phyloP scores from a whole-genome alignment of 2,329 filamentous ascomycete species.

The Pseudocercospora eumusae region DNA sequence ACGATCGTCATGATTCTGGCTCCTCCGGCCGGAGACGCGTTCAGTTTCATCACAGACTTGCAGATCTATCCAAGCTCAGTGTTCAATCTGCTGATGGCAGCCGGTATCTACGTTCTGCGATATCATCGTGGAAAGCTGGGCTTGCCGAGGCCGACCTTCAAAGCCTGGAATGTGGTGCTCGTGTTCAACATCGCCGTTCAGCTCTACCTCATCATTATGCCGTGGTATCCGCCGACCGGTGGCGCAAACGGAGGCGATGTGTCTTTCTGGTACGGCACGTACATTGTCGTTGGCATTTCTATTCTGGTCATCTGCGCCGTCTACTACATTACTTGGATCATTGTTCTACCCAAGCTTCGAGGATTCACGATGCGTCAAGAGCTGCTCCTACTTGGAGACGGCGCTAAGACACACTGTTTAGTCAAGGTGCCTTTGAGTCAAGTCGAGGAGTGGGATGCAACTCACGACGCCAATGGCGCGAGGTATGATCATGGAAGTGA shows the following conservation, averaged over 20 bases:
- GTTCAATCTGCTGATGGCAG: conserved; percentile 59
- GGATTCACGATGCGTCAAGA: conserved; percentile 60
- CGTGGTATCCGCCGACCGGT: conserved; percentile 67
- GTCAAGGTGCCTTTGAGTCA: conserved; percentile 57
- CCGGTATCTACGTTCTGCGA: conserved; percentile 62
- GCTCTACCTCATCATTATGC: conserved; percentile 66
- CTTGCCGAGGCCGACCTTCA: conserved; percentile 55
- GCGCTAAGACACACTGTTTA: conserved; percentile 52
- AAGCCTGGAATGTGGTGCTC: conserved; percentile 60
- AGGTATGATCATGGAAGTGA: conserved; percentile 6
- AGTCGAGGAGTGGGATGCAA: conserved; percentile 58
- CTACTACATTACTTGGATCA: conserved; percentile 63
- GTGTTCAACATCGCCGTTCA: conserved; percentile 62
- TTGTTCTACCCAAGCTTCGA: conserved; percentile 55
- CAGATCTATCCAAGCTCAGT: conserved; percentile 59
- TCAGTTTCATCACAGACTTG: conserved; percentile 57
- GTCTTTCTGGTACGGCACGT: conserved; percentile 73
- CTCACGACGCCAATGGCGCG: conserved; percentile 53
- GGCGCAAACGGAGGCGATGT: conserved; percentile 65
- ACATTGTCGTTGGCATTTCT: conserved; percentile 64
- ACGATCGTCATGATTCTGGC: conserved; percentile 63
- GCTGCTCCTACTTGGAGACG: conserved; percentile 54
- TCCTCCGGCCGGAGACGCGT: conserved; percentile 64
- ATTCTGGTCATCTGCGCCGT: conserved; percentile 62
- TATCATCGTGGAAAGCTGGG: conserved; percentile 55